Percentiles rank a stretch among this genome's conserved stretches.
Evolutionary conservation across 164 flowering plant species (phyloP).

Genomic region (Berberis vulgaris): DNA sequence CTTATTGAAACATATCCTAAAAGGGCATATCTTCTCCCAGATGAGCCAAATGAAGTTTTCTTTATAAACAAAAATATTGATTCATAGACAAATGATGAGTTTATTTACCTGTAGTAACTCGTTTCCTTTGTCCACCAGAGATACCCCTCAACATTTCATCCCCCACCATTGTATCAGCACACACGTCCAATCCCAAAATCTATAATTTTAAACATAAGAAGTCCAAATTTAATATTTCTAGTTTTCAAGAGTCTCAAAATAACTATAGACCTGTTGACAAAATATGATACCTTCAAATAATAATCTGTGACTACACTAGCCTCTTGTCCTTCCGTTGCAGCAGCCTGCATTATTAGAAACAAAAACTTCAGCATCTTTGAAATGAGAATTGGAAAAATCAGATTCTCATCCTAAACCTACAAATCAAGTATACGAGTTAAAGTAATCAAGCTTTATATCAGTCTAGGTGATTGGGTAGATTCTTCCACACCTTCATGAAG

Average conservation of each 20-base stretch:
- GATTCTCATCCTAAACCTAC: too few species aligned
- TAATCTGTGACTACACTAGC: conserved; percentile 67
- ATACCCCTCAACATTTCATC: conserved; percentile 44
- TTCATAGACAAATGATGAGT: background rate
- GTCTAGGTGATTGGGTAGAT: background rate
- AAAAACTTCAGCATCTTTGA: background rate
- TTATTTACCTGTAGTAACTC: conserved; percentile 38
- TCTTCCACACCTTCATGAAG: conserved; percentile 55
- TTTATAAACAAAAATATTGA: background rate
- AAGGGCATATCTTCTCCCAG: too few species aligned
- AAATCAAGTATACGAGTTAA: too few species aligned
- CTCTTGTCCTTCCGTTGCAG: conserved; percentile 61
- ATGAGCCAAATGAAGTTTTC: too few species aligned
- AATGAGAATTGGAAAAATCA: background rate
- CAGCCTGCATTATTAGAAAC: conserved; percentile 30
- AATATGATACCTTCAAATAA: conserved; percentile 42
- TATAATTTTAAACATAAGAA: conserved; percentile 4
- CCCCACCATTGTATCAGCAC: conserved; percentile 46
- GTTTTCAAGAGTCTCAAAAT: background rate
- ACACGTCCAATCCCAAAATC: conserved; percentile 44
- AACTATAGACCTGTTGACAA: background rate
- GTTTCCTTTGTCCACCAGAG: conserved; percentile 44
- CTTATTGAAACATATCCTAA: too few species aligned
- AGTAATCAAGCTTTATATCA: too few species aligned
- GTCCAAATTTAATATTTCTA: background rate